A percentile compares a stretch with the other conserved stretches of the same genome.
phyloP scores from a whole-genome alignment of 148 eudicot genomes.

The Hydrangea macrophylla region DNA sequence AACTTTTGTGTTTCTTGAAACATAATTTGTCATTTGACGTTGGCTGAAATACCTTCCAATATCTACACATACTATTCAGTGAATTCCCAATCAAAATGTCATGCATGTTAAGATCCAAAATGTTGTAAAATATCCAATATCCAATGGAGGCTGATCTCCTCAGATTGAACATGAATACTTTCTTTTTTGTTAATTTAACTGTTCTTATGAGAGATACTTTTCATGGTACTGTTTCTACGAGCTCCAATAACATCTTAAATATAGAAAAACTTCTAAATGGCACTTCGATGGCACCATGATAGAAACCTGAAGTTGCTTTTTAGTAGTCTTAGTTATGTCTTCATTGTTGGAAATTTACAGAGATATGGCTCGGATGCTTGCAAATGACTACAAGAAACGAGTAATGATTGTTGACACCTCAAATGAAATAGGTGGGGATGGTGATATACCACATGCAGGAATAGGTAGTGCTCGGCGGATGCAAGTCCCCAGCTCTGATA shows the following conservation, averaged over 20 bases:
- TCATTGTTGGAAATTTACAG: conserved; percentile 30
- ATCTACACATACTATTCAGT: not conserved
- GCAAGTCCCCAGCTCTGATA: conserved; percentile 90
- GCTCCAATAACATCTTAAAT: not conserved
- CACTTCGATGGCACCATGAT: not conserved
- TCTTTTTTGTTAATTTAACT: no score
- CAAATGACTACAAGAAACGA: conserved; percentile 78
- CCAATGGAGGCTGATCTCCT: no score
- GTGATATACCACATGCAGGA: conserved; percentile 97
- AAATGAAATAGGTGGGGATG: conserved; percentile 99
- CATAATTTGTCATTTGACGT: no score
- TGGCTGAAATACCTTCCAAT: not conserved
- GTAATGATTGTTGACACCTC: conserved; percentile 99
- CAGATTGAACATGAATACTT: no score
- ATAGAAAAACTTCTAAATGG: not conserved
- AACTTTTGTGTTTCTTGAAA: no score
- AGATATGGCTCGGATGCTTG: conserved; percentile 97
- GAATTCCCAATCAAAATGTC: no score
- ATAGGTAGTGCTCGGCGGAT: conserved; percentile 90
- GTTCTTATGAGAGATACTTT: no score
- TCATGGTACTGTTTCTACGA: not conserved
- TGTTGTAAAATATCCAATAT: no score
- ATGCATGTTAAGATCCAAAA: no score
- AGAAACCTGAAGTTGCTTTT: not conserved
- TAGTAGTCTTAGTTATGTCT: not conserved